Conservation (phyloP, 176 grass and related monocot genomes). For the Alopecurus myosuroides region DNA sequence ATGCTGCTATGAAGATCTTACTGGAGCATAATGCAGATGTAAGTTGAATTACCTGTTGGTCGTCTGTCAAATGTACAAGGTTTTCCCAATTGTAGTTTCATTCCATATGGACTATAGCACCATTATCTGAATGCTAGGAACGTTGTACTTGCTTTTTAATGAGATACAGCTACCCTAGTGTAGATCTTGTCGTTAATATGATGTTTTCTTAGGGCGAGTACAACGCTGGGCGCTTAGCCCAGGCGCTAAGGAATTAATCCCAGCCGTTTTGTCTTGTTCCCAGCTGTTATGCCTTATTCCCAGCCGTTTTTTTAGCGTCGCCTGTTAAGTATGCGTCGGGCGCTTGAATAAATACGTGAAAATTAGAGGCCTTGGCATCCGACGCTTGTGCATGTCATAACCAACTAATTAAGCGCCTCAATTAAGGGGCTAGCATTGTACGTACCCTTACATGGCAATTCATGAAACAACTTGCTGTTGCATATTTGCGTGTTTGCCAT, state of each 20-base stretch:
- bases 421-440: too few relatives aligned
- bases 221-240: too few relatives aligned
- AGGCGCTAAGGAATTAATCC: too few relatives aligned
- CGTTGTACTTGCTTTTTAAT: not conserved
- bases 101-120: not conserved
- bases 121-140: not conserved
- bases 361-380: too few relatives aligned
- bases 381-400: too few relatives aligned
- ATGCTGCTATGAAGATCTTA: not conserved
- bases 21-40: conserved; percentile 17
- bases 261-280: too few relatives aligned
- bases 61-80: not conserved
- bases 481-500: not conserved
- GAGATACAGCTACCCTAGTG: not conserved
- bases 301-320: too few relatives aligned
- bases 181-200: not conserved
- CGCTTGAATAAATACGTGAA: too few relatives aligned
- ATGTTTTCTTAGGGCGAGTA: too few relatives aligned
- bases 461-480: not conserved
- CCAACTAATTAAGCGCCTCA: too few relatives aligned
- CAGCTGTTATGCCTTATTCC: too few relatives aligned
- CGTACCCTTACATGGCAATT: not conserved
- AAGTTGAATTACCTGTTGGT: not conserved
- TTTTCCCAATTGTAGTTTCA: not conserved
- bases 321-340: too few relatives aligned